Evolutionary conservation across 2,329 filamentous ascomycete species (phyloP), one percentile per base, ranked within the genome.

Genomic region (Purpureocillium lavendulum): DNA sequence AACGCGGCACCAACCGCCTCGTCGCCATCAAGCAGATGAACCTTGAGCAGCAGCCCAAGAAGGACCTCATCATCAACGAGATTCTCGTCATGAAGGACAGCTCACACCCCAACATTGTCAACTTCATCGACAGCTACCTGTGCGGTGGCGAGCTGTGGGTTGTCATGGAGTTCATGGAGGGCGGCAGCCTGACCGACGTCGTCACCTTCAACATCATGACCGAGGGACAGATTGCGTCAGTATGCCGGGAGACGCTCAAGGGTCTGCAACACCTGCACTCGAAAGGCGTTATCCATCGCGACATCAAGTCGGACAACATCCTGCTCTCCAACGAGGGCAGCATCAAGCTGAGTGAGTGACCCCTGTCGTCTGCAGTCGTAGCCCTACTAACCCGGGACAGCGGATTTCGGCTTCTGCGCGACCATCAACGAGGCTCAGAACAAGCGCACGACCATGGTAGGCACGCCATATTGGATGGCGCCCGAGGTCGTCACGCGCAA

Each of bases 11-110:
- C 30, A 94, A 94, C 63, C 80, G 84, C 46, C 80, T 94, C 50
- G 92, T 98, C 30, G 92, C 92, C 32, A 97, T 98, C 65, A 98
- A 98, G 69, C 92, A 98, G 69, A 98, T 98, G 92, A 97, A 97
- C 50, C 69, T 98, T 40, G 92, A 97, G 61, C 85, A 97, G 64
- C 92, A 98, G 56, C 92, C 92, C 3, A 97, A 97, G 75, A 98
- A 98, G 64, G 92, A 98, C 53, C 70, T 97, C 36, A 98, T 98
- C 55, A 96, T 98, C 65, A 98, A 98, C 61, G 92, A 98, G 60
- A 98, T 98, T 50, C 66, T 98, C 42, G 92, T 98, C 42, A 98
- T 98, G 92, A 95, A 94, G 67, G 92, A 97, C 55, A 96, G 89
- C 70, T 92, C 87, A 42, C 92, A 98, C 59, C 90, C 88, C 54